Base-by-base conservation (phyloP, 1,139 yeast genomes). In the Scheffersomyces cryptocercus region DNA sequence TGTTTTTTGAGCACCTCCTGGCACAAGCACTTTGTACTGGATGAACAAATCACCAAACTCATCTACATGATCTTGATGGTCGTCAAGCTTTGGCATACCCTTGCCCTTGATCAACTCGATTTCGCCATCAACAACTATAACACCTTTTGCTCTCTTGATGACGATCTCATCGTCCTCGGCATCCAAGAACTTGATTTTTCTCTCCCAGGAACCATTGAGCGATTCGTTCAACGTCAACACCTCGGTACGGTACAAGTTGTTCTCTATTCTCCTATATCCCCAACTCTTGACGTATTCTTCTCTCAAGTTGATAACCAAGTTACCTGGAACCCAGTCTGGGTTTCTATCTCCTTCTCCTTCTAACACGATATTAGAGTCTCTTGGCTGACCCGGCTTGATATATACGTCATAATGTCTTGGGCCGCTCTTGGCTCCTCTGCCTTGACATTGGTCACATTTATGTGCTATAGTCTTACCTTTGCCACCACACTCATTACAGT, bases 261-360 rank as follows among this genome's bases (percentile, higher is more conserved):
- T 62, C 26, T 87, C 87, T 46, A 89, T 77, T 54, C 99, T 79
- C 62, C 97, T 78, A 69, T 85, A 93, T 3, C 99, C 99, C 79
- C 89, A 67, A 59, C 85, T 85, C 29, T 71, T 70, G 10, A 54
- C 54, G 13, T 73, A 62, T 45, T 75, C 79, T 64, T 87, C 95
- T 37, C 62, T 61, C 36, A 89, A 61, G 36, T 71, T 74, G 15
- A 90, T 72, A 38, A 79, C 64, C 46, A 93, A 69, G 65, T 93
- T 90, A 9, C 99, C 99, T 2, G 96, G 81, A 11, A 76, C 77
- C 73, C 82, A 75, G 42, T 88, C 95, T 1, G 98, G 97, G 47
- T 76, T 75, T 59, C 82, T 85, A 59, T 91, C 96, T 5, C 95
- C 93, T 62, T 89, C 93, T 3, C 95, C 95, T 40, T 73, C 73